These are phyloP conservation scores for Daldinia sp. DNA, from an alignment of 2,329 filamentous ascomycete genomes.

Conservation along the genomic window DNA sequence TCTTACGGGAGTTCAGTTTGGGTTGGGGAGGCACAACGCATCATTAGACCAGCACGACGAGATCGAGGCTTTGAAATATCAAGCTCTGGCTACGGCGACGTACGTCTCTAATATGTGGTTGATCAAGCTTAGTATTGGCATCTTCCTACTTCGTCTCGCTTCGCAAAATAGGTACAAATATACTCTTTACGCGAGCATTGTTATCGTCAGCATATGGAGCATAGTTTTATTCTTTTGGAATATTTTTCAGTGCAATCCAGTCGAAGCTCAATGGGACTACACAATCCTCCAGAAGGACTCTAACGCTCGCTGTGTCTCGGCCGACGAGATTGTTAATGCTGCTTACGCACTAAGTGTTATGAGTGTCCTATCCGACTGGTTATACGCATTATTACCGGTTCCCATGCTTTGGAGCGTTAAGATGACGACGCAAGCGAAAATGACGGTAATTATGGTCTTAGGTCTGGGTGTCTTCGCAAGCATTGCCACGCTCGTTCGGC, in stretches of 20 bases:
- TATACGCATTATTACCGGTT: slow-evolving; percentile 62
- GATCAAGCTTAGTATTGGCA: slow-evolving; percentile 63
- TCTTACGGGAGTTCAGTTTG: slow-evolving; percentile 52
- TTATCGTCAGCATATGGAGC: slow-evolving; percentile 57
- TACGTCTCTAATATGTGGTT: slow-evolving; percentile 65
- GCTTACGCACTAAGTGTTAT: slow-evolving; percentile 62
- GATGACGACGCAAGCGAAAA: slow-evolving; percentile 61
- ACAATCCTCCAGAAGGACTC: slow-evolving; percentile 50
- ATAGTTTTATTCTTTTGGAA: slow-evolving; percentile 61
- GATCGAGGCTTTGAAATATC: slow-evolving; percentile 61
- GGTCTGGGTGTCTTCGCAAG: slow-evolving; percentile 63
- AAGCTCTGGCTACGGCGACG: slow-evolving; percentile 59
- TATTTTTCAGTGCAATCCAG: slow-evolving; percentile 58
- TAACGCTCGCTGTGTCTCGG: slow-evolving; percentile 53
- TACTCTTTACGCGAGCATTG: slow-evolving; percentile 56
- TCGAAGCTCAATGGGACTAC: slow-evolving; percentile 62
- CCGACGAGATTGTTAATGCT: slow-evolving; percentile 55
- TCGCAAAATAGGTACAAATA: slow-evolving; percentile 57
- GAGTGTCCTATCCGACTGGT: slow-evolving; percentile 62
- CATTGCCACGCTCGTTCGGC: slow-evolving; percentile 61
- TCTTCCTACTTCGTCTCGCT: slow-evolving; percentile 60
- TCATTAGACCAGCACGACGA: slow-evolving; percentile 52
- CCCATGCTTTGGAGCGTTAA: slow-evolving; percentile 64
- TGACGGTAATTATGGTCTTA: slow-evolving; percentile 59
- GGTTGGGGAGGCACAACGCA: slow-evolving; percentile 58